Percentiles rank a stretch among this genome's conserved stretches.
Conservation (phyloP, 1,284 basidiomycete species). For the Ganoderma multipileum region DNA sequence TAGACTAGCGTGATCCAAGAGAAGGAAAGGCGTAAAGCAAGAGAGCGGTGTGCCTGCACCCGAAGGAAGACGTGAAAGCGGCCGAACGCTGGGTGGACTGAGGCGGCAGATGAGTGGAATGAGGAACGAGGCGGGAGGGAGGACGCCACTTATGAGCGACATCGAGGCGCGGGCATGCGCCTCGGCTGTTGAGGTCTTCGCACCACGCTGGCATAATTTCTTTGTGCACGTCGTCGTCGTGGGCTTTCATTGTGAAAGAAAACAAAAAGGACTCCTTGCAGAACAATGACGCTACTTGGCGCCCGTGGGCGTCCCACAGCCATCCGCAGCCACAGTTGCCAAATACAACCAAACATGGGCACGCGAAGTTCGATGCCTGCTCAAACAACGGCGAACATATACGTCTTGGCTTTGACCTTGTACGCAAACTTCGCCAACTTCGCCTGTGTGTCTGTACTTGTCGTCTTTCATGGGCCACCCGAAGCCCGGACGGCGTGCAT, state of each 20-base stretch:
- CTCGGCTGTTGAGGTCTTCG: not conserved
- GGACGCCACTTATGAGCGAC: conserved; percentile 17
- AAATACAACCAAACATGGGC: conserved; percentile 2
- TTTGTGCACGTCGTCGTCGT: conserved; percentile 17
- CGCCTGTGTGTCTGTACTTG: not conserved
- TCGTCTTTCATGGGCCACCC: not conserved
- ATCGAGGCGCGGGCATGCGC: conserved; percentile 12
- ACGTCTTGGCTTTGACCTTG: not conserved
- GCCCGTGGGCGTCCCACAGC: conserved; percentile 1
- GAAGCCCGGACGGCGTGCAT: not conserved
- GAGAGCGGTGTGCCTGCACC: conserved; percentile 24
- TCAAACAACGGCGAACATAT: too few relatives aligned
- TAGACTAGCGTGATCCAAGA: conserved; percentile 6
- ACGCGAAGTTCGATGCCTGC: not conserved
- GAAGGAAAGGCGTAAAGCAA: conserved; percentile 23
- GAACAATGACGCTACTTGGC: conserved; percentile 8
- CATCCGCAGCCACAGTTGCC: conserved; percentile 3
- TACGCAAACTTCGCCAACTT: not conserved
- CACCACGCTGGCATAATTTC: conserved; percentile 11
- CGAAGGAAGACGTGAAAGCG: conserved; percentile 17
- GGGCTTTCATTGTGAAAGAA: conserved; percentile 5
- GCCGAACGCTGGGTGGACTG: conserved; percentile 10
- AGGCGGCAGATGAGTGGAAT: conserved; percentile 11
- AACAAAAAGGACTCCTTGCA: conserved; percentile 5
- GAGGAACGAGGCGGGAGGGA: conserved; percentile 17